These are phyloP conservation scores for Helminthosporium solani DNA, from an alignment of 2,329 filamentous ascomycete genomes.

Conservation along the genomic window DNA sequence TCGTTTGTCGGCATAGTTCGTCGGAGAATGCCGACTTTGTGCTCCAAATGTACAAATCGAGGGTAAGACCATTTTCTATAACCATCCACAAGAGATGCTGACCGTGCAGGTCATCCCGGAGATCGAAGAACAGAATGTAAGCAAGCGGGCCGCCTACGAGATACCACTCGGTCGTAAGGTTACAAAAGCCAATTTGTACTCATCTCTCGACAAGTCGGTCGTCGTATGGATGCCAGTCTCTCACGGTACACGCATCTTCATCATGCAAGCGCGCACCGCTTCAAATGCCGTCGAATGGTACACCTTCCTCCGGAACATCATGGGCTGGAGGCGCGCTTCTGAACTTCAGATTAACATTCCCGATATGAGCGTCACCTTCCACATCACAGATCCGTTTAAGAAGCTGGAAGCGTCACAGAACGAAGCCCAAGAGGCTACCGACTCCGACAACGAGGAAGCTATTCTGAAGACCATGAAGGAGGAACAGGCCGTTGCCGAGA, in stretches of 20 bases:
- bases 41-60: conserved; percentile 62
- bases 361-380: conserved; percentile 60
- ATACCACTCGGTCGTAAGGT: conserved; percentile 56
- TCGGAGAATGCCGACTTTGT: conserved; percentile 57
- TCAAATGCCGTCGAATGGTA: conserved; percentile 68
- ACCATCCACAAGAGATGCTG: conserved; percentile 7
- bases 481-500: conserved; percentile 57
- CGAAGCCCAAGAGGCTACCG: conserved; percentile 45
- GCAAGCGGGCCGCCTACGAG: conserved; percentile 58
- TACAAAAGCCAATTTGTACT: conserved; percentile 63
- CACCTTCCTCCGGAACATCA: conserved; percentile 61
- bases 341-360: conserved; percentile 63
- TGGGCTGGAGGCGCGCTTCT: conserved; percentile 59
- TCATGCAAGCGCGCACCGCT: conserved; percentile 62
- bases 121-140: conserved; percentile 53
- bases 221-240: conserved; percentile 61
- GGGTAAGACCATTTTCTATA: conserved; percentile 38
- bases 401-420: conserved; percentile 50
- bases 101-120: conserved; percentile 57
- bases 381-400: conserved; percentile 61
- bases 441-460: conserved; percentile 49
- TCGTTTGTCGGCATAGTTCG: conserved; percentile 60
- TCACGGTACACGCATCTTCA: conserved; percentile 57
- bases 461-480: conserved; percentile 49
- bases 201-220: conserved; percentile 66